A percentile compares a stretch with the other conserved stretches of the same genome.
Evolutionary conservation across 768 basidiomycete species (phyloP).

Genomic region (Lactarius sp.): DNA sequence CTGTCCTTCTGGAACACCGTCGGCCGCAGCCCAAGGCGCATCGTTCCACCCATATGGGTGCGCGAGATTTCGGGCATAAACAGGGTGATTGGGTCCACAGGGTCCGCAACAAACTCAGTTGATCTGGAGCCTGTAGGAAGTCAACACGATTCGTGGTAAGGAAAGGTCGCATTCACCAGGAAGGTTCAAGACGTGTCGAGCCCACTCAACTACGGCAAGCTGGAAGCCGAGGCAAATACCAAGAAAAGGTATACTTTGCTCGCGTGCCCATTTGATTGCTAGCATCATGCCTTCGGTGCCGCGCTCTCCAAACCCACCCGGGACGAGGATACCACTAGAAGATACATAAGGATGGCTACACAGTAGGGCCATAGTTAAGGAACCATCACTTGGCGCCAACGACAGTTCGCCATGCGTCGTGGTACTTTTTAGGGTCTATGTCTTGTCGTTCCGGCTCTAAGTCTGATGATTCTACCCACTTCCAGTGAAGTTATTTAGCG

Average conservation of each 20-base stretch:
- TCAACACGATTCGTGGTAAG: slow-evolving; percentile 9
- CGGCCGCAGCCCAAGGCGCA: slow-evolving; percentile 95
- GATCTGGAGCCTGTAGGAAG: slow-evolving; percentile 68
- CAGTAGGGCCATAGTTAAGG: not conserved
- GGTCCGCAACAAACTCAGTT: slow-evolving; percentile 63
- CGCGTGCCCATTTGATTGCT: slow-evolving; percentile 95
- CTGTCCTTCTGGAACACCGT: slow-evolving; percentile 78
- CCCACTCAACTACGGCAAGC: slow-evolving; percentile 93
- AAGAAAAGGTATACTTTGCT: slow-evolving; percentile 91
- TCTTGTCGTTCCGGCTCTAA: slow-evolving; percentile 79
- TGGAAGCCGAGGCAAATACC: slow-evolving; percentile 99
- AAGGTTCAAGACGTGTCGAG: slow-evolving; percentile 73
- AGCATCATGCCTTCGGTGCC: slow-evolving; percentile 98
- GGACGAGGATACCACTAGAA: slow-evolving; percentile 87
- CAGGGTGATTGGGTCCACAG: slow-evolving; percentile 71
- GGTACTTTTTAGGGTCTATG: slow-evolving; percentile 77
- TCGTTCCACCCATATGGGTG: slow-evolving; percentile 99
- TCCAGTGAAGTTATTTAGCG: not conserved
- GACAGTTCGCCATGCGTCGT: slow-evolving; percentile 91
- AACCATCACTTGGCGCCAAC: slow-evolving; percentile 76
- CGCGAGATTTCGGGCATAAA: slow-evolving; percentile 99
- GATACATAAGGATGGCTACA: slow-evolving; percentile 18
- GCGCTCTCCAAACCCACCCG: slow-evolving; percentile 90
- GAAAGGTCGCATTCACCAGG: slow-evolving; percentile 41
- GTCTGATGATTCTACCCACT: slow-evolving; percentile 98